Conservation (phyloP, 257 asterid genomes). For the Verbena officinalis region DNA sequence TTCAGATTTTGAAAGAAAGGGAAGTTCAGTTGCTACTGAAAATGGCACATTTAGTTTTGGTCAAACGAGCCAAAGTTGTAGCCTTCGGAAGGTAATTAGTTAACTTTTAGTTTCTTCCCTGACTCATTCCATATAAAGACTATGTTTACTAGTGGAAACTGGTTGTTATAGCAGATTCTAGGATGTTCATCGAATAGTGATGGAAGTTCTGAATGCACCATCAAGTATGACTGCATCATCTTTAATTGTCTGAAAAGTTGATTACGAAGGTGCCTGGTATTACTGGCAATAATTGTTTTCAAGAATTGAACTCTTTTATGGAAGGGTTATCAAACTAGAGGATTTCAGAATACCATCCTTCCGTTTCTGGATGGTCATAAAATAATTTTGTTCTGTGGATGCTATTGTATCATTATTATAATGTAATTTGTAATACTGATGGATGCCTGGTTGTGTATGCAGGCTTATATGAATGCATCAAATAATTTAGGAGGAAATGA, state of each 20-base stretch:
- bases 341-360: background rate
- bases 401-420: background rate
- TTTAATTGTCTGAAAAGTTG: background rate
- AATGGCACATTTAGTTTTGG: constrained; percentile 42
- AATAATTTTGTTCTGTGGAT: background rate
- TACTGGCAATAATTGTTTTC: background rate
- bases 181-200: background rate
- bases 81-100: constrained; percentile 48
- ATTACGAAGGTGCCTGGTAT: background rate
- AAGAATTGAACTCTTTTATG: background rate
- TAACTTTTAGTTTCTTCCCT: constrained; percentile 8
- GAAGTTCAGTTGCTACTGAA: constrained; percentile 38
- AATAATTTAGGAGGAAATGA: constrained; percentile 47
- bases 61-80: constrained; percentile 42
- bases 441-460: constrained; percentile 15
- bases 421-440: background rate
- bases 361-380: background rate
- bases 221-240: background rate
- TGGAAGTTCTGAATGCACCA: background rate
- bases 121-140: background rate
- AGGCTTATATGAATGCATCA: constrained; percentile 46
- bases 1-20: constrained; percentile 38
- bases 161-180: background rate
- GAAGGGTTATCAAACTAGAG: background rate
- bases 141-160: background rate